phyloP scores from a whole-genome alignment of 2,329 filamentous ascomycete species.

The Cucurbitaria berberidis region DNA sequence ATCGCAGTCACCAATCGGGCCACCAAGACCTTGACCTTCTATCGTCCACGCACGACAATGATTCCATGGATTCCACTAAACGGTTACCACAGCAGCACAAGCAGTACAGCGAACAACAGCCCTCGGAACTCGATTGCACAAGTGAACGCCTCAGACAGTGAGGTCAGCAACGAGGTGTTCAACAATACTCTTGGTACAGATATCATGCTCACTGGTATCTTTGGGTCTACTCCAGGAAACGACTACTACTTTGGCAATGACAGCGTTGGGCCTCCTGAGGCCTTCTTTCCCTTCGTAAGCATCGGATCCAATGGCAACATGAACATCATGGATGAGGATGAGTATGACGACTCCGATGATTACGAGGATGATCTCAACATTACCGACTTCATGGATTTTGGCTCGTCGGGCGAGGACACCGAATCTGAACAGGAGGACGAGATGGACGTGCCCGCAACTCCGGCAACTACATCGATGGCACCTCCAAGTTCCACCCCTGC shows the following conservation, averaged over 20 bases:
- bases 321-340: slow-evolving; percentile 61
- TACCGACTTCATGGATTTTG: slow-evolving; percentile 49
- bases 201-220: slow-evolving; percentile 79
- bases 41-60: slow-evolving; percentile 43
- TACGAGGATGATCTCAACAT: slow-evolving; percentile 59
- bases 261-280: slow-evolving; percentile 74
- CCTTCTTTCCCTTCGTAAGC: slow-evolving; percentile 72
- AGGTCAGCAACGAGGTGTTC: slow-evolving; percentile 45
- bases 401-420: slow-evolving; percentile 42
- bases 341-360: slow-evolving; percentile 65
- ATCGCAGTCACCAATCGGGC: slow-evolving; percentile 51
- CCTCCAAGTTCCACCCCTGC: slow-evolving; percentile 40
- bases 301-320: slow-evolving; percentile 63
- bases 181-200: slow-evolving; percentile 58
- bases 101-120: slow-evolving; percentile 49
- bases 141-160: slow-evolving; percentile 48
- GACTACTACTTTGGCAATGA: slow-evolving; percentile 61
- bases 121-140: slow-evolving; percentile 45
- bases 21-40: slow-evolving; percentile 52
- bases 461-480: slow-evolving; percentile 41
- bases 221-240: slow-evolving; percentile 52
- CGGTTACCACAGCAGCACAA: slow-evolving; percentile 46
- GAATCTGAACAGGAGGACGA: slow-evolving; percentile 47
- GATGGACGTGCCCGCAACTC: slow-evolving; percentile 45
- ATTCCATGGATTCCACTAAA: slow-evolving; percentile 38